Base-by-base conservation (phyloP, 352 stramenopile genomes). In the Phytophthora sp. region DNA sequence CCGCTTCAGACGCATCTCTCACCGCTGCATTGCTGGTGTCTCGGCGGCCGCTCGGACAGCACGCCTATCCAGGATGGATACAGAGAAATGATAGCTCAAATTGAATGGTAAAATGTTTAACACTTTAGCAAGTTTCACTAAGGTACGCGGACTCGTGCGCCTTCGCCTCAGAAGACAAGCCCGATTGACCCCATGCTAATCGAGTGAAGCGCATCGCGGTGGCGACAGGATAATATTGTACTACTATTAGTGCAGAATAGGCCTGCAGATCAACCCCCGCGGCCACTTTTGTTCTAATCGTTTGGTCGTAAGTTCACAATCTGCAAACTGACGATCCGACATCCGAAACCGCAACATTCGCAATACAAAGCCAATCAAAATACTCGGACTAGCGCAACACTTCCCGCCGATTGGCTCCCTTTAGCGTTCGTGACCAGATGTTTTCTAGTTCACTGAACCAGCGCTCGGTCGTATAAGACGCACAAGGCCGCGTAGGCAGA, bases 381-480 rank as follows among this genome's bases (percentile, higher is more conserved):
- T 0, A 7, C 6, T 66, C 47, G n/a, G 33, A 59, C 50, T 46
- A 64, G 20, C 47, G 53, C 35, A 42, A 54, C 30, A 45, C 38
- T 70, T 39, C 1, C 13, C 18, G 15, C 5, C 35, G 52, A 70
- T 65, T 65, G 62, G 54, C 29, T 16, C 36, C 60, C 44, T 66
- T 66, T 66, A 38, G 24, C 46, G 60, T 68, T 52, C 51, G 60
- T 44, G 60, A 31, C 60, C 63, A 70, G 38, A 26, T 61, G 53
- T 42, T 52, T 29, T 46, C 33, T 57, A 47, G 63, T 53, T 70
- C 54, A 55, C 46, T 63, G 52, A 51, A 46, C 27, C 59, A 53
- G 41, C 49, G 42, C 45, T 55, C 31, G 44, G 61, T 71, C 55
- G 64, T 67, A 67, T 58, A 68, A 72, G 49, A 72, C 63, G 18